Evolutionary conservation across 2,329 filamentous ascomycete genomes (phyloP), one percentile per base, ranked within the genome.

Genomic region (Trichoderma atrobrunneum): DNA sequence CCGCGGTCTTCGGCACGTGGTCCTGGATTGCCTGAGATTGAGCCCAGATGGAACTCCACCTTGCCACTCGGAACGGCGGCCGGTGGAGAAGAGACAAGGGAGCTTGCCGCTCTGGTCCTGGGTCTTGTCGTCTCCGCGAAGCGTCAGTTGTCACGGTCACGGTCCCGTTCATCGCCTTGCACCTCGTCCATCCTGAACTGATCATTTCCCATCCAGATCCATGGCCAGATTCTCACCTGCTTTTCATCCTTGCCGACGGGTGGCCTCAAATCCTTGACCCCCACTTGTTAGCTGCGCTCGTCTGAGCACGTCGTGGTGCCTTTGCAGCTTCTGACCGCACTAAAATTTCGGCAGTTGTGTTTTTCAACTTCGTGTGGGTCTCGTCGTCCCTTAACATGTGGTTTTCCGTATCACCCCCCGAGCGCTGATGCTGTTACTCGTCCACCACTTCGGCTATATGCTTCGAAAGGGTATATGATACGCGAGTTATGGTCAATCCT

Each of bases 291-390:
- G 65, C 65, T 26, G 56, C 21, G 51, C 62, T 48, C n/a, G 43
- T 51, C 26, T 30, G 65, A 60, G 56, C 26, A 43, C 48, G 54
- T 69, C 65, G 24, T 69, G 36, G 65, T 51, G 54, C 54, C 36
- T 60, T 60, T 69, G 65, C 54, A 69, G 65, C 51, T 56, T 66
- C 65, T 69, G 54, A 48, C 65, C 56, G 65, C 65, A 69, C 65
- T 69, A 69, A 69, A 69, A 69, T 24, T 24, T 69, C 65, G 65
- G 65, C 65, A 69, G 65, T 69, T 69, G 65, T 69, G 65, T 69
- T 69, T 60, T 56, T 60, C 65, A 51, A 69, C 65, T 48, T 69
- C 36, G 14, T 21, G 65, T 69, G 65, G 65, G 65, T 26, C 48
- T 54, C 56, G 14, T 60, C 32, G 18, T 48, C 18, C 65, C 36